Evolutionary conservation across 139 green algal species (phyloP).

Genomic region (Chlorella sp.): DNA sequence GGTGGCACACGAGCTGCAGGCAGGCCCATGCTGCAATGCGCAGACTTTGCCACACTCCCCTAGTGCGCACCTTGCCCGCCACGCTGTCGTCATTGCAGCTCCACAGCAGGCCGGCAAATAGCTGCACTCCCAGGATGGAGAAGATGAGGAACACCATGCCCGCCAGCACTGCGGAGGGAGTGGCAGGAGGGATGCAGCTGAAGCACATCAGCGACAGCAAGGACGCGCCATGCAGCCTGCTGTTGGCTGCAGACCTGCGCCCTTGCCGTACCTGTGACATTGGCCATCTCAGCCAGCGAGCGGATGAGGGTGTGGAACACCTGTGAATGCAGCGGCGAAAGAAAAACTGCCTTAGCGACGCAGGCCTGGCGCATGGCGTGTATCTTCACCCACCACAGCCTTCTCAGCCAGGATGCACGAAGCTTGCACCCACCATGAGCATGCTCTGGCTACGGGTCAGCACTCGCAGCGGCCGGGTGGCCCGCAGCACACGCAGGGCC

Average conservation of each 20-base stretch:
- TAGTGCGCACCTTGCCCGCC: conserved; percentile 25
- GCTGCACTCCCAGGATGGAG: conserved; percentile 86
- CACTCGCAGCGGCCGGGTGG: conserved; percentile 66
- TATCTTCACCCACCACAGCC: too few relatives aligned
- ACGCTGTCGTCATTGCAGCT: conserved; percentile 81
- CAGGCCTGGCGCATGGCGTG: too few relatives aligned
- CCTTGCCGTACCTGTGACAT: conserved; percentile 64
- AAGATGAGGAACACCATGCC: conserved; percentile 88
- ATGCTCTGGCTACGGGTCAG: conserved; percentile 32
- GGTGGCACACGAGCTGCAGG: too few relatives aligned
- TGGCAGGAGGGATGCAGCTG: too few relatives aligned
- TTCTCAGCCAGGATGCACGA: too few relatives aligned
- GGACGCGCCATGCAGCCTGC: too few relatives aligned
- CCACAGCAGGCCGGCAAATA: conserved; percentile 72
- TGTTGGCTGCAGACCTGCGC: too few relatives aligned
- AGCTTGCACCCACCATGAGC: conserved; percentile 52
- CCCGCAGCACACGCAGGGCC: conserved; percentile 72
- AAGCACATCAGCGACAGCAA: too few relatives aligned
- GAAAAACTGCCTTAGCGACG: too few relatives aligned
- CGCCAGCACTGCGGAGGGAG: conserved; percentile 61
- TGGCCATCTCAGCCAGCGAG: conserved; percentile 76
- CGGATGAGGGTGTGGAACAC: conserved; percentile 81
- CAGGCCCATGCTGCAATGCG: too few relatives aligned
- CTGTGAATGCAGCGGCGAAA: too few relatives aligned
- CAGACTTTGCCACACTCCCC: neutral